Evolutionary conservation across 208 protist species (phyloP), one percentile per base, ranked within the genome.

Genomic region (Strigomonas galati): DNA sequence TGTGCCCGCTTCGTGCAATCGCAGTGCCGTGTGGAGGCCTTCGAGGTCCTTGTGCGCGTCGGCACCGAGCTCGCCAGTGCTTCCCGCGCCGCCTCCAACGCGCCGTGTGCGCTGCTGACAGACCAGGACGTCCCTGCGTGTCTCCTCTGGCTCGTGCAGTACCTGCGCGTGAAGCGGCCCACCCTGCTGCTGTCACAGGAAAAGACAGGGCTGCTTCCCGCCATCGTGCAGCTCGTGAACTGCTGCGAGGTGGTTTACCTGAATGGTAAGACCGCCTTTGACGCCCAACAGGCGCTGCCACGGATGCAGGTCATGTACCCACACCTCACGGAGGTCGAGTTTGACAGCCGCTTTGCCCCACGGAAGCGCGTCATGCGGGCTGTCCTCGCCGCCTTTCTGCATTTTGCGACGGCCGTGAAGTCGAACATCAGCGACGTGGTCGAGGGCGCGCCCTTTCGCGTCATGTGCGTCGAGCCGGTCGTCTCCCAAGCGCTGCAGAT

Each of bases 301-400:
- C 85, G 72, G 19, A 64, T 86, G 12, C 63, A 48, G 23, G 64
- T 30, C 28, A 79, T 93, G 65, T 95, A 86, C 70, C 71, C 82
- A 0, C 56, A 81, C 52, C 28, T 77, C 17, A 69, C 70, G 0
- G 28, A 21, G 24, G 14, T 60, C 14, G 77, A 87, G 67, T 67
- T 85, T 60, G 54, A 72, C 28, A 60, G 64, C 0, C 90, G 90
- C 10, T 84, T 95, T 61, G 72, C 71, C 52, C 40, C 65, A 0
- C 55, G 70, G 1, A 73, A 84, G 31, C 65, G 52, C 12, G 79
- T 83, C 2, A 90, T 95, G 87, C 61, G 91, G 67, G 76, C 84
- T n/a, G 76, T 85, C 7, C 77, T 95, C 69, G 72, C 85, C 15
- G 90, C 85, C 7, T 48, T 95, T 48, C 69, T 95, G 21, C 73